Evolutionary conservation across 1,139 yeast genomes (phyloP).

Genomic region (Lizanozyma gosingica): DNA sequence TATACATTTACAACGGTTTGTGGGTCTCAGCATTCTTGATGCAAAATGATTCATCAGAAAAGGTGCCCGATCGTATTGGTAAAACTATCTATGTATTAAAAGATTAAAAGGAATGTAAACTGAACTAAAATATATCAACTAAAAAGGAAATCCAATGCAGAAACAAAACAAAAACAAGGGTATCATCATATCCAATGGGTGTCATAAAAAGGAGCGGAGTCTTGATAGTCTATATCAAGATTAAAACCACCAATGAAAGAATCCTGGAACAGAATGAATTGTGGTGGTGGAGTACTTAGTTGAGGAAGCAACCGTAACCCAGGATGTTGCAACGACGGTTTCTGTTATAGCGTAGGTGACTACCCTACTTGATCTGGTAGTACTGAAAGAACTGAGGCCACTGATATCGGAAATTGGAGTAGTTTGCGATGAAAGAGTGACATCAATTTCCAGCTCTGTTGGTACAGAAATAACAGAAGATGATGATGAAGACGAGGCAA

Average conservation of each 20-base stretch:
- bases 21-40: background rate
- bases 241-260: background rate
- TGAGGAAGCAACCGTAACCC: background rate
- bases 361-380: background rate
- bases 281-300: background rate
- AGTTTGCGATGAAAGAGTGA: background rate
- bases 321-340: background rate
- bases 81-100: too few relatives aligned
- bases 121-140: too few relatives aligned
- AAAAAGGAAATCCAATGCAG: too few relatives aligned
- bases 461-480: constrained; percentile 13
- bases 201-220: background rate
- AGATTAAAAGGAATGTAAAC: too few relatives aligned
- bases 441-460: constrained; percentile 1
- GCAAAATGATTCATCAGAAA: background rate
- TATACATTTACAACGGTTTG: background rate
- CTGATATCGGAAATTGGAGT: background rate
- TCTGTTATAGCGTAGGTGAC: background rate
- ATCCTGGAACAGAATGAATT: background rate
- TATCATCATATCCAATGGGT: background rate
- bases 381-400: background rate
- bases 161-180: too few relatives aligned
- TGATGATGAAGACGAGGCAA: constrained; percentile 4
- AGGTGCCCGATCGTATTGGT: too few relatives aligned
- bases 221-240: too few relatives aligned